Base-by-base conservation (phyloP, 345 rosid genomes). In the Microcos paniculata region DNA sequence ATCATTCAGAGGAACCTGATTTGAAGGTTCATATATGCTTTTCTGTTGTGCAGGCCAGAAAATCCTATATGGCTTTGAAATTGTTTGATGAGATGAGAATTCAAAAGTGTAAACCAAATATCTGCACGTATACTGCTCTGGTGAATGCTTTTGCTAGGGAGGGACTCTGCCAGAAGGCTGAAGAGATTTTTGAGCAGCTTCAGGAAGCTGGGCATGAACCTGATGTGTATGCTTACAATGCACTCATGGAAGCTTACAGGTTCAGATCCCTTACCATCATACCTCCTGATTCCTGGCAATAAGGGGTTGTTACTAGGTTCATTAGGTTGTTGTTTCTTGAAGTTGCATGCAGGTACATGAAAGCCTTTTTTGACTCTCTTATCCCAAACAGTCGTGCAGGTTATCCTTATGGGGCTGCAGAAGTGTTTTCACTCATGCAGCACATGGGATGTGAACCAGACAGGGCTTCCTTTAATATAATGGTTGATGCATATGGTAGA, bases 361-460 rank as follows among this genome's bases (percentile, higher is more conserved):
- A 30, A n/a, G 46, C 19, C 58, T 18, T 49, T 69, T 10, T 61
- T 76, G 57, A 73, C 73, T 52, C 40, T 76, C 62, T 73, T 62
- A 11, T 68, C 51, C 28, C 15, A 18, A 68, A 81, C 88, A 94
- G 99, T 55, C 95, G 97, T 67, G 97, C 97, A 70, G 98, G 97
- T 56, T 94, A 83, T 84, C 92, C 98, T 16, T 85, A 82, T 38
- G 98, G 94, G n/a, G 97, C 97, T 70, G 94, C 98, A 43, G 98
- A 94, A 80, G 84, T 92, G 70, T 94, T 94, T 83, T 94, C 98
- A 24, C 85, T 94, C 15, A 94, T 94, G 97, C 94, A 90, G 79
- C 94, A 94, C 80, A 88, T 90, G 96, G 96, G 97, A 19, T 89
- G 93, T 80, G 98, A 94, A 80, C 98, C 97, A 53, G 98, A 92